phyloP scores from a whole-genome alignment of 345 rosid genomes.

The Populus davidiana region DNA sequence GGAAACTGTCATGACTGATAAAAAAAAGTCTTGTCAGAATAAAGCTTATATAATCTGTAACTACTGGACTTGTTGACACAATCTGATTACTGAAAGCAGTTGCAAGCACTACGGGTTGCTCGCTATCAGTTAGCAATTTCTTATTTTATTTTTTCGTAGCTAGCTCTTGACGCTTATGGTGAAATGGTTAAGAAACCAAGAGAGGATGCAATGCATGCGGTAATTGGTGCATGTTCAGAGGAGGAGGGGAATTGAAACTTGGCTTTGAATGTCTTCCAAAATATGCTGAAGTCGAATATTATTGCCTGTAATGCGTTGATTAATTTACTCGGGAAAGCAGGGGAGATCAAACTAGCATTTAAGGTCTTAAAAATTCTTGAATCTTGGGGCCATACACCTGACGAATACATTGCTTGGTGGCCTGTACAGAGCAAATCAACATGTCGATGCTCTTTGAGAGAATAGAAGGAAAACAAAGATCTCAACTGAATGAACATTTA shows the following conservation, averaged over 20 bases:
- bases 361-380: constrained; percentile 44
- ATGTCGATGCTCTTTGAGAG: constrained; percentile 56
- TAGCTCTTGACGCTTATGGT: constrained; percentile 47
- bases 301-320: constrained; percentile 68
- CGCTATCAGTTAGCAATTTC: constrained; percentile 62
- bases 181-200: constrained; percentile 57
- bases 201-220: constrained; percentile 53
- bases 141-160: constrained; percentile 39
- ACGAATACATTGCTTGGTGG: constrained; percentile 62
- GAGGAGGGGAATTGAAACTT: constrained; percentile 64
- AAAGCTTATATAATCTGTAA: not conserved
- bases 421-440: constrained; percentile 52
- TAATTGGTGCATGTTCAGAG: constrained; percentile 55
- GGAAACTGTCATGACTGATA: too few species aligned
- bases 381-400: constrained; percentile 56
- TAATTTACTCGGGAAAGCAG: constrained; percentile 64
- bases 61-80: not conserved
- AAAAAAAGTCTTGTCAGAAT: not conserved
- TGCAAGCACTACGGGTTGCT: constrained; percentile 36
- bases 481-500: constrained; percentile 44
- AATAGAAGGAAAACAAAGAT: constrained; percentile 34
- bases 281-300: constrained; percentile 65
- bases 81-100: not conserved
- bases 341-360: constrained; percentile 55
- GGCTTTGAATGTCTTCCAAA: constrained; percentile 49